Conservation (phyloP, 208 protist genomes). For the Trypanosoma cruzi region DNA sequence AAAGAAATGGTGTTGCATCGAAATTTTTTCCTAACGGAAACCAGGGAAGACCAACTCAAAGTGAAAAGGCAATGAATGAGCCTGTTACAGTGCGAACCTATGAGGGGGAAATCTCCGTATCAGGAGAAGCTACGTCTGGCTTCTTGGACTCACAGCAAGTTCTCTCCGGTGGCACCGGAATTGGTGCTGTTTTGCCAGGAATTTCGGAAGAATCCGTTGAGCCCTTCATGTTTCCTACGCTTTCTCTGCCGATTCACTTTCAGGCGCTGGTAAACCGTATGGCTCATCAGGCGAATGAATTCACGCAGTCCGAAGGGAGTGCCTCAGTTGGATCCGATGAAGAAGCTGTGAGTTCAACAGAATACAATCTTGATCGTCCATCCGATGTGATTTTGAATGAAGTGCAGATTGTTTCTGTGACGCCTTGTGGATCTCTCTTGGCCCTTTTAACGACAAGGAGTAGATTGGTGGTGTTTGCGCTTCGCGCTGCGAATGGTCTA, state of each 20-base stretch:
- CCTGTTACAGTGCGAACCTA: neutral
- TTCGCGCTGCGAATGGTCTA: slow-evolving; percentile 18
- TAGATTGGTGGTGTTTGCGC: slow-evolving; percentile 55
- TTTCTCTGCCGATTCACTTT: slow-evolving; percentile 3
- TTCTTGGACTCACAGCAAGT: neutral
- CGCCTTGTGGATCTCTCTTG: slow-evolving; percentile 51
- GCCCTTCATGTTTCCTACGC: neutral
- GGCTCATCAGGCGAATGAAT: neutral
- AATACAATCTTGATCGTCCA: slow-evolving; percentile 48
- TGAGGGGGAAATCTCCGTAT: slow-evolving; percentile 4
- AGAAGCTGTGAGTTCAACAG: slow-evolving; percentile 21
- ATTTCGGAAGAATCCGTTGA: neutral
- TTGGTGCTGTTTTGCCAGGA: neutral
- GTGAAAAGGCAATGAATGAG: neutral
- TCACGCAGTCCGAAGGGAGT: neutral
- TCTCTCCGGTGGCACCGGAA: slow-evolving; percentile 1
- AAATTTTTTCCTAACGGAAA: slow-evolving; percentile 9
- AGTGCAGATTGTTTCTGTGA: slow-evolving; percentile 66
- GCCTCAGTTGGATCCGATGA: neutral
- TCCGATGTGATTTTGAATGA: slow-evolving; percentile 59
- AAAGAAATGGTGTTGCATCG: neutral
- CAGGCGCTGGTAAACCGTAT: neutral
- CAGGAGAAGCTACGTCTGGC: neutral
- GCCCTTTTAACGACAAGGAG: slow-evolving; percentile 73
- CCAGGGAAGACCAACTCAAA: neutral